Base-by-base conservation (phyloP, 139 green algal genomes). In the Auxenochlorella pyrenoidosa region DNA sequence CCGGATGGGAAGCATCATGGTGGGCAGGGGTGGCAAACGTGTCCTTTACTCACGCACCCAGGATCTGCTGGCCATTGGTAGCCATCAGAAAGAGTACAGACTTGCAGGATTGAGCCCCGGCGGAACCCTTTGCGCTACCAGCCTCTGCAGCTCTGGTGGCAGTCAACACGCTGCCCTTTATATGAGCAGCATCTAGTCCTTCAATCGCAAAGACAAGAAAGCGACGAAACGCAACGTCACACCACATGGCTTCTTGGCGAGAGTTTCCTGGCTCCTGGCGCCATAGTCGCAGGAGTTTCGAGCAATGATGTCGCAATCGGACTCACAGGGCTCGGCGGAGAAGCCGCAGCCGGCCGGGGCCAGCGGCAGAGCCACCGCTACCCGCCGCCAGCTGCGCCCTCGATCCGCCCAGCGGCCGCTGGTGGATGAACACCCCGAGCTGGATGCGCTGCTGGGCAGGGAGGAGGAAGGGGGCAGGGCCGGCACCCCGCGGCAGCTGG, bases 391-490 rank as follows among this genome's bases (percentile, higher is more conserved):
- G 43, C 82, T 86, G 68, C 66, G 82, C 21, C 82, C 68, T 22
- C 82, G 82, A 0, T 34, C n/a, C n/a, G 43, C 43, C 6, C 70
- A 76, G 36, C 70, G 70, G 30, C 66, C 32, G 6, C 18, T 76
- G 34, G 34, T 70, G 5, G 83, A 87, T 22, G 44, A 63, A 28
- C 83, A 79, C 72, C 82, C 70, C 26, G 43, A 60, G 72, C 71
- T 87, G 24, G 83, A 87, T 54, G 83, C 47, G 13, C n/a, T 81
- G 54, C 83, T 87, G 71, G 83, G 83, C 38, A 51, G 44, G 19
- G 82, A 77, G n/a, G 82, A 87, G 13, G 43, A 70, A 13, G 65
- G 68, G 10, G 40, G 32, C 19, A 32, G 43, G 30, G 47, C 21
- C 15, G 2, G 30, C n/a, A 70, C 18, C 47, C 30, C 58, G 70